These are phyloP conservation scores for Tylopilus orsonianus DNA, from an alignment of 1,284 basidiomycete species.

Conservation along the genomic window DNA sequence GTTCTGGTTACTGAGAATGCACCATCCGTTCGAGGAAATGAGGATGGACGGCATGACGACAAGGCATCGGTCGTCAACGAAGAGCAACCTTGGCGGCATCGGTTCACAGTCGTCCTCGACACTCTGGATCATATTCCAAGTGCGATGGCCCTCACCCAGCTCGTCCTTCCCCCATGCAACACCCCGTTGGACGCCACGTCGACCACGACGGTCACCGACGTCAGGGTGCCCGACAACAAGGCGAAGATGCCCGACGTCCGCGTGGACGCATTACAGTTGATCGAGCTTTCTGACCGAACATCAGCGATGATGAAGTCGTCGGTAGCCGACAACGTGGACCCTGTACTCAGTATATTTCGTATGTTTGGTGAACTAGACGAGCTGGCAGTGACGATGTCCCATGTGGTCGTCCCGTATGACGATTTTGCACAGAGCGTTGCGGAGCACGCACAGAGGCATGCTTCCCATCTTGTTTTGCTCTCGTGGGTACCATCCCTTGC, in stretches of 20 bases:
- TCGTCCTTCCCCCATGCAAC: conserved; percentile 44
- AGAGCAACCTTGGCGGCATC: conserved; percentile 20
- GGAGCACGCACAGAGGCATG: conserved; percentile 59
- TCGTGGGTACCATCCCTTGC: conserved; percentile 67
- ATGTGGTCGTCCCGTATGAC: conserved; percentile 67
- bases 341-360: conserved; percentile 80
- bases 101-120: conserved; percentile 87
- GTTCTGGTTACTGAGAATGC: background rate
- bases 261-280: conserved; percentile 79
- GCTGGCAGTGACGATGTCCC: conserved; percentile 65
- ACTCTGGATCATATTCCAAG: conserved; percentile 84
- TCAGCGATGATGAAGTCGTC: conserved; percentile 89
- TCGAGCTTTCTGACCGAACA: conserved; percentile 90
- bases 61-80: conserved; percentile 10
- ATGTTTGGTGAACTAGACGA: conserved; percentile 81
- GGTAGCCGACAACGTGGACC: conserved; percentile 73
- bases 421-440: conserved; percentile 70
- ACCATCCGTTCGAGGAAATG: background rate
- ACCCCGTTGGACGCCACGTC: conserved; percentile 18
- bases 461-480: conserved; percentile 77
- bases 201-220: too few relatives aligned
- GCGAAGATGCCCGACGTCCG: too few relatives aligned
- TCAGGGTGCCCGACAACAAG: too few relatives aligned
- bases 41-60: conserved; percentile 10
- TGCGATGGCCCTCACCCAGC: conserved; percentile 69